A percentile compares a stretch with the other conserved stretches of the same genome.
Evolutionary conservation across 352 stramenopile genomes (phyloP).

Genomic region (Phytophthora hybrid): DNA sequence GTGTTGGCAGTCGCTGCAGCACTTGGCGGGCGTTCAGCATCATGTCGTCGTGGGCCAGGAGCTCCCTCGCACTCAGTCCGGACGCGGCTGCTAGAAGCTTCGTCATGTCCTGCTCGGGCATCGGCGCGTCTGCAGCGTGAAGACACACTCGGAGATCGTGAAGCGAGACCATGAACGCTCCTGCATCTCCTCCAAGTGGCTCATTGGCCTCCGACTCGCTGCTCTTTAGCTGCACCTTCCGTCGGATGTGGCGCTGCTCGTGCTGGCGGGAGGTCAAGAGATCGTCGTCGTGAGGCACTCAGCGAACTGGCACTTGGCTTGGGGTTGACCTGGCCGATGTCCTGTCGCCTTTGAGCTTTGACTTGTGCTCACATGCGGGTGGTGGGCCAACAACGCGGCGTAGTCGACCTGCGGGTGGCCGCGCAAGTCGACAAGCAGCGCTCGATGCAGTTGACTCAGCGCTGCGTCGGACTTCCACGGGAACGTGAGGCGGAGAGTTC

Average conservation of each 20-base stretch:
- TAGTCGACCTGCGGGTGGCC: constrained; percentile 56
- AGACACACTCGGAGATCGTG: constrained; percentile 50
- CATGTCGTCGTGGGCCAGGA: constrained; percentile 69
- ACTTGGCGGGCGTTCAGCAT: constrained; percentile 57
- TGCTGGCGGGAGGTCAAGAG: constrained; percentile 57
- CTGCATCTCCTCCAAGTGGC: background rate
- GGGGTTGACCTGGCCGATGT: background rate
- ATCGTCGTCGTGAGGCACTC: constrained; percentile 66
- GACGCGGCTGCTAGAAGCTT: constrained; percentile 42
- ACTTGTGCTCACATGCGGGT: constrained; percentile 10
- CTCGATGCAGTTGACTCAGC: constrained; percentile 52
- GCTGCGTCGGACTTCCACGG: constrained; percentile 67
- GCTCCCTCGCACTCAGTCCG: constrained; percentile 53
- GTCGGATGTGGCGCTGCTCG: constrained; percentile 47
- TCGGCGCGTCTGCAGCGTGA: constrained; percentile 55
- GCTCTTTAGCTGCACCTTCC: constrained; percentile 15
- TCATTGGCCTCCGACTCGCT: background rate
- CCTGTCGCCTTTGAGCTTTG: constrained; percentile 2
- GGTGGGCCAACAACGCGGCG: constrained; percentile 37
- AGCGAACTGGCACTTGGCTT: constrained; percentile 30
- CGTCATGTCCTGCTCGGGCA: constrained; percentile 65
- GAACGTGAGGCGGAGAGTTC: constrained; percentile 55
- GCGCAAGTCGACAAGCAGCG: constrained; percentile 54
- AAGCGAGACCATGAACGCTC: constrained; percentile 58
- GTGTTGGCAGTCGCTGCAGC: constrained; percentile 47